Evolutionary conservation across 441 rosid genomes (phyloP).

Genomic region (Geranium incanum): DNA sequence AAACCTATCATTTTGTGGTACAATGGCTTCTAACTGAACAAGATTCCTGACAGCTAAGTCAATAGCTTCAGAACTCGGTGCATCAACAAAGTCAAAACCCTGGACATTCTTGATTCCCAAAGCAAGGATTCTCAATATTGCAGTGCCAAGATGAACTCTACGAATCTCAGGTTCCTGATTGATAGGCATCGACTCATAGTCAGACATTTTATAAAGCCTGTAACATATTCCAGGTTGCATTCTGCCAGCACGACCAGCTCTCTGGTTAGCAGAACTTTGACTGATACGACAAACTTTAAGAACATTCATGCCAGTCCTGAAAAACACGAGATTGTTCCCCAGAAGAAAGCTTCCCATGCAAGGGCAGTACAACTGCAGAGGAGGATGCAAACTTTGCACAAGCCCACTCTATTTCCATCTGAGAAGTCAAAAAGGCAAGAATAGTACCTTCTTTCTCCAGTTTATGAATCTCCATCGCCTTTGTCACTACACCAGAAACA

Average conservation of each 20-base stretch:
- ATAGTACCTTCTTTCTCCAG: slow-evolving; percentile 64
- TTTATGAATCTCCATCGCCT: slow-evolving; percentile 49
- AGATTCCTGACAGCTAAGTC: slow-evolving; percentile 65
- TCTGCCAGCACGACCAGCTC: slow-evolving; percentile 98
- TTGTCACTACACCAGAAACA: slow-evolving; percentile 53
- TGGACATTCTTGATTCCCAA: slow-evolving; percentile 46
- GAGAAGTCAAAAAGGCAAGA: slow-evolving; percentile 89
- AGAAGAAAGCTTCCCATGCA: slow-evolving; percentile 73
- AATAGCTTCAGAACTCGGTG: slow-evolving; percentile 62
- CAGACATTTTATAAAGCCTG: slow-evolving; percentile 50
- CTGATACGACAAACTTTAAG: slow-evolving; percentile 60
- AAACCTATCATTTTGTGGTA: slow-evolving; percentile 31
- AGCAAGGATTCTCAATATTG: slow-evolving; percentile 75
- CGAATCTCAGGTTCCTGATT: slow-evolving; percentile 79
- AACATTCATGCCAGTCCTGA: slow-evolving; percentile 68
- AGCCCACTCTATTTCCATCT: slow-evolving; percentile 89
- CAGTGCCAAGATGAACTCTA: slow-evolving; percentile 88
- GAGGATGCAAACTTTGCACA: slow-evolving; percentile 58
- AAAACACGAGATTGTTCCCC: slow-evolving; percentile 68
- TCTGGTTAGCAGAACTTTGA: slow-evolving; percentile 81
- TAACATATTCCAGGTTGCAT: slow-evolving; percentile 82
- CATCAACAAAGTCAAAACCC: slow-evolving; percentile 77
- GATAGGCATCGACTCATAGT: slow-evolving; percentile 47
- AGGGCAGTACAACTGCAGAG: slow-evolving; percentile 55
- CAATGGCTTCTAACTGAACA: slow-evolving; percentile 67